phyloP scores from a whole-genome alignment of 495 filamentous ascomycete species.

The Tuber calosporum region DNA sequence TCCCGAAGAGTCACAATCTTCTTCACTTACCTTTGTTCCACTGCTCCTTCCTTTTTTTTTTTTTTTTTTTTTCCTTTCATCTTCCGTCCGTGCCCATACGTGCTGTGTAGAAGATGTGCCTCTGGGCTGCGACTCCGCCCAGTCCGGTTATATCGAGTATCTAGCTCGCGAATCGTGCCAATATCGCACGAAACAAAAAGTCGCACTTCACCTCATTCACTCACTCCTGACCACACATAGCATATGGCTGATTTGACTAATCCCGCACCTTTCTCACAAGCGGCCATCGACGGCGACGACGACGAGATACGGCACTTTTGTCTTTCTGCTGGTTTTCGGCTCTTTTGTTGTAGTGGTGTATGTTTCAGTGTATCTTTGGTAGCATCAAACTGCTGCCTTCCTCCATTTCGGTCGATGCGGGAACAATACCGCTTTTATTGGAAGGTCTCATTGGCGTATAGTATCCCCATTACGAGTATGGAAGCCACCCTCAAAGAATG shows the following conservation, averaged over 20 bases:
- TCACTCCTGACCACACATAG: neutral
- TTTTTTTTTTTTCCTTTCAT: neutral
- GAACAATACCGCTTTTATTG: neutral
- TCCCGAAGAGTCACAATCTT: neutral
- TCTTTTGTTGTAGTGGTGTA: neutral
- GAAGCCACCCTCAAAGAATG: neutral
- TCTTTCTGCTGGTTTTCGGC: neutral
- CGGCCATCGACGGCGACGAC: neutral
- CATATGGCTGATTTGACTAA: neutral
- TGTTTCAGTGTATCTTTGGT: neutral
- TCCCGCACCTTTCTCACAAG: neutral
- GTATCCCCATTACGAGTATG: neutral
- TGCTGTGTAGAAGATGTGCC: neutral
- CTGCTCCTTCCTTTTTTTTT: neutral
- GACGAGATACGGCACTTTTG: neutral
- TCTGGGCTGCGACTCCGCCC: neutral
- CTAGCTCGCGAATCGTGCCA: neutral
- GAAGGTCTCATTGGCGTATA: neutral
- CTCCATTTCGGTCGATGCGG: neutral
- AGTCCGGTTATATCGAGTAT: neutral
- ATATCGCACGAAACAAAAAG: slow-evolving; percentile 4
- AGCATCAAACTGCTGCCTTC: neutral
- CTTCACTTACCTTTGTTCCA: neutral
- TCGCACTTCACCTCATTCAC: neutral
- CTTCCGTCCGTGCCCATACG: neutral